Evolutionary conservation across 345 rosid species (phyloP), one percentile per base, ranked within the genome.

Genomic region (Heritiera fomes): DNA sequence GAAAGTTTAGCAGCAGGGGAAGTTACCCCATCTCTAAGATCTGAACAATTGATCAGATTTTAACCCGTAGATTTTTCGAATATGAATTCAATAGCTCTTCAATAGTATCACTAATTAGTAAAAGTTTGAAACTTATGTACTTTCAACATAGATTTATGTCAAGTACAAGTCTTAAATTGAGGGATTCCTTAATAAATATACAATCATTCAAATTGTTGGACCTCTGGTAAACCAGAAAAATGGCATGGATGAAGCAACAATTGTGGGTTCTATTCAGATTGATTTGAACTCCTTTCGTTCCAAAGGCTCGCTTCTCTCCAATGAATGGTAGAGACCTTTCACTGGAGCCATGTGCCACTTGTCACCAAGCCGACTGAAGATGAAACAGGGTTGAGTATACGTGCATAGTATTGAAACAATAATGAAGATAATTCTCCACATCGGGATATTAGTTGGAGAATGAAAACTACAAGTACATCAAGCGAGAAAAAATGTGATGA

Each of bases 401-500:
- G 9, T 32, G 45, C 20, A 64, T 15, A 64, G 18, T 62, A 18
- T 32, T 30, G 41, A 62, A 62, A 62, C 8, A 15, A 13, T 34
- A 76, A 50, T 50, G 61, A 34, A 34, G 32, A 34, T 34, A 45
- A 71, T 45, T 76, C 71, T 58, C 61, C 72, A 18, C 12, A 63
- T 38, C 49, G 59, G 34, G 63, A 58, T 64, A 18, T 50, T 64
- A 50, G 72, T 65, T 64, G 70, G 59, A 52, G n/a, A 34, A 64
- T 32, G 32, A 49, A 58, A 59, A n/a, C 15, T 32, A 56, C 8
- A 20, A 55, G 49, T 32, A 8, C 62, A 49, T 47, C 1, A 8
- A n/a, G 72, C 8, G 15, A 41, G 49, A 74, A 43, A 73, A 53
- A 45, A 32, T 5, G 5, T 43, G 53, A 75, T 20, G 15, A 60